Evolutionary conservation across 345 rosid genomes (phyloP).

Genomic region (Salix exigua): DNA sequence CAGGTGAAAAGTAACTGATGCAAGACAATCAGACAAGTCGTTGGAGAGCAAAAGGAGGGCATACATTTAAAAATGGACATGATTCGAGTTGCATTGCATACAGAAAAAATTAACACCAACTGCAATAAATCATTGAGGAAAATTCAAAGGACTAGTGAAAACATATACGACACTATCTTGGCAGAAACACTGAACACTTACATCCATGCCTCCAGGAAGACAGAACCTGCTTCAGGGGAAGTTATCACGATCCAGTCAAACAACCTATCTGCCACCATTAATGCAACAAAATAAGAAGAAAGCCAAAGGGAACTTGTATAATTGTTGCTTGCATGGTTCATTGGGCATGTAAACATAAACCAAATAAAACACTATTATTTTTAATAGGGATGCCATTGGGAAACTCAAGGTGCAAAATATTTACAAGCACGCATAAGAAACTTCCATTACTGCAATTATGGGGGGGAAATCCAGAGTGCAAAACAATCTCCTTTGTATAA

Average conservation of each 20-base stretch:
- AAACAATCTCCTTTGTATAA: background rate
- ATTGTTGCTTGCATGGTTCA: background rate
- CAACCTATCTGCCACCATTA: constrained; percentile 41
- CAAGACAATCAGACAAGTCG: constrained; percentile 3
- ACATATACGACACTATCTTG: background rate
- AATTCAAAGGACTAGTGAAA: background rate
- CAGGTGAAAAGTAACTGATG: background rate
- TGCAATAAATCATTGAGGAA: background rate
- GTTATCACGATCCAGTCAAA: constrained; percentile 96
- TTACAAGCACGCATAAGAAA: background rate
- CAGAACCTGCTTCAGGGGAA: constrained; percentile 92
- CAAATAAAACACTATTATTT: background rate
- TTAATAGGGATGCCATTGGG: background rate
- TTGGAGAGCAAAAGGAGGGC: background rate
- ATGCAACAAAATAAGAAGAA: background rate
- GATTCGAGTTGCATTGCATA: background rate
- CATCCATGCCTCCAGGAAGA: constrained; percentile 93
- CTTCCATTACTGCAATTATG: background rate
- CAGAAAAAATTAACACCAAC: background rate
- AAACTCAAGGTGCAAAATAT: background rate
- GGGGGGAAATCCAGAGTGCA: background rate
- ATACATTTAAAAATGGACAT: background rate
- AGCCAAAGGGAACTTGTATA: background rate
- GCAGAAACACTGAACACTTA: constrained; percentile 35
- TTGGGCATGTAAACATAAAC: background rate